Percentiles rank a stretch among this genome's conserved stretches.
These are phyloP conservation scores for Annulohypoxylon nitens DNA, from an alignment of 495 filamentous ascomycete species.

Conservation along the genomic window DNA sequence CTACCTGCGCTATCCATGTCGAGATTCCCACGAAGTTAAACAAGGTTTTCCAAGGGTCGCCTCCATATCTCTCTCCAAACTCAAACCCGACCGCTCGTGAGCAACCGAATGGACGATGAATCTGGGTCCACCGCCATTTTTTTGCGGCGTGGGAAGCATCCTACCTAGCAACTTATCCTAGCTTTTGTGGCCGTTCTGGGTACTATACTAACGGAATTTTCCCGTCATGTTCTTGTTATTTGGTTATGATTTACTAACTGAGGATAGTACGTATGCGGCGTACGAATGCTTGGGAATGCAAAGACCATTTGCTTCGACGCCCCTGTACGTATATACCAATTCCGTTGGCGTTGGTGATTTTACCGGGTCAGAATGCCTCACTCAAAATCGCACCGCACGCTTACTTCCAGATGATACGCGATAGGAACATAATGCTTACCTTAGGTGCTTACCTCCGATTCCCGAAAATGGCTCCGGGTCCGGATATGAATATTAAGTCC, in stretches of 20 bases:
- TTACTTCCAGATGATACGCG: slow-evolving; percentile 1
- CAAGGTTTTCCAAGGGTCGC: slow-evolving; percentile 20
- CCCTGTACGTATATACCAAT: not conserved
- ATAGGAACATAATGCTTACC: not conserved
- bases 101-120: not conserved
- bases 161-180: not conserved
- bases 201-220: not conserved
- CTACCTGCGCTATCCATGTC: slow-evolving; percentile 12
- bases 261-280: not conserved
- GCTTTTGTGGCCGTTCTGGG: not conserved
- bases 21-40: slow-evolving; percentile 13
- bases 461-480: not conserved
- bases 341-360: not conserved
- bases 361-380: slow-evolving; percentile 8
- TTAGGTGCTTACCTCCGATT: not conserved
- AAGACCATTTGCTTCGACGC: not conserved
- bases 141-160: slow-evolving; percentile 6
- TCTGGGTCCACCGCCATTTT: not conserved
- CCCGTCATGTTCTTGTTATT: not conserved
- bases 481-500: not conserved
- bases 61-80: slow-evolving; percentile 13
- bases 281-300: not conserved
- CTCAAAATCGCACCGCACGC: not conserved
- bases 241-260: not conserved
- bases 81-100: slow-evolving; percentile 23